Evolutionary conservation across 139 green algal species (phyloP).

Genomic region (Coelastrella sp.): DNA sequence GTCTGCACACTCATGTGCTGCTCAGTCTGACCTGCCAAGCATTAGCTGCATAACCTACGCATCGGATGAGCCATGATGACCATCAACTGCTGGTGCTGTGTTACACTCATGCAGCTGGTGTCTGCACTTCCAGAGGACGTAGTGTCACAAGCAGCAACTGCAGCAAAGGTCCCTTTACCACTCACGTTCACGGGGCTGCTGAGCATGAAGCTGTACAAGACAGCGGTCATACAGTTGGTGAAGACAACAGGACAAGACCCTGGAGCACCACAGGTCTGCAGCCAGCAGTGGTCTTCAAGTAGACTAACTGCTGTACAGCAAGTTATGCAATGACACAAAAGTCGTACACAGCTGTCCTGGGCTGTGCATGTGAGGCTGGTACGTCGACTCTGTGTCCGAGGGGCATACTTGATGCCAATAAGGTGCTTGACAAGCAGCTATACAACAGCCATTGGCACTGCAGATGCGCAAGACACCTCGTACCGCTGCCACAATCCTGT

Average conservation of each 20-base stretch:
- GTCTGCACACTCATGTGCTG: too few species aligned
- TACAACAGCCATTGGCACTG: too few species aligned
- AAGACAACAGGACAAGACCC: conserved; percentile 3
- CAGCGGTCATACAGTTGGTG: neutral
- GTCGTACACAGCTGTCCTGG: neutral
- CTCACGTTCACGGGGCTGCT: conserved; percentile 10
- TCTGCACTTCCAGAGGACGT: neutral
- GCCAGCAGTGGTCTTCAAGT: neutral
- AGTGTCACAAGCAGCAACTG: neutral
- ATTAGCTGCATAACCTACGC: too few species aligned
- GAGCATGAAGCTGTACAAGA: neutral
- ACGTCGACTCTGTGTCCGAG: too few species aligned
- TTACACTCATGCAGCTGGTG: neutral
- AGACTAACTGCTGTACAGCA: neutral
- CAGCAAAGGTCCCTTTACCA: neutral
- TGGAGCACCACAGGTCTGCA: conserved; percentile 1
- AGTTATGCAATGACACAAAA: too few species aligned
- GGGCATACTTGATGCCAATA: too few species aligned
- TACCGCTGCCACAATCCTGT: neutral
- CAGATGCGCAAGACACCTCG: too few species aligned
- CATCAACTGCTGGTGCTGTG: neutral
- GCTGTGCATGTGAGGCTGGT: neutral
- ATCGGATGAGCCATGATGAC: too few species aligned
- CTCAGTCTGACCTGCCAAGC: too few species aligned
- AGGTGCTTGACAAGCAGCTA: too few species aligned